Percentiles rank a stretch among this genome's conserved stretches.
These are phyloP conservation scores for Claviceps maximensis DNA, from an alignment of 2,329 filamentous ascomycete genomes.

Conservation along the genomic window DNA sequence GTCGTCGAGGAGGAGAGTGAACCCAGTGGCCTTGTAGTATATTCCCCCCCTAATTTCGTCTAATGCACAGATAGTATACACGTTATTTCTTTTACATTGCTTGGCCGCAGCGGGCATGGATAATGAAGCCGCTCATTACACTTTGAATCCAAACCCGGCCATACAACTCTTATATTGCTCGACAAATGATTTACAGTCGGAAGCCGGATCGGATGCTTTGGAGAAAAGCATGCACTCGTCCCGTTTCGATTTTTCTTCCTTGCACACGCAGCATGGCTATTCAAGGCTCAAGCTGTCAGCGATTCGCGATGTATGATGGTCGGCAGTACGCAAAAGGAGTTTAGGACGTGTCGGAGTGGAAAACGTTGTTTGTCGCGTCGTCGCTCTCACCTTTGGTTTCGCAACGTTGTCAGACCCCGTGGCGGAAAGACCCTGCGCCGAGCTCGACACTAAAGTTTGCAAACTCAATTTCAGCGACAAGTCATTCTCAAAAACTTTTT, in stretches of 20 bases:
- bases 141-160: constrained; percentile 81
- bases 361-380: neutral
- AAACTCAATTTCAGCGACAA: neutral
- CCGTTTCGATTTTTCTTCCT: constrained; percentile 78
- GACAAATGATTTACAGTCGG: constrained; percentile 72
- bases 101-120: neutral
- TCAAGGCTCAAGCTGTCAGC: neutral
- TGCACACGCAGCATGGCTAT: constrained; percentile 96
- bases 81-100: constrained; percentile 3
- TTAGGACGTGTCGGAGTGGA: too few relatives aligned
- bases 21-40: constrained; percentile 1
- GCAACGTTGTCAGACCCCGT: constrained; percentile 17
- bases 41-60: constrained; percentile 5
- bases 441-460: constrained; percentile 2
- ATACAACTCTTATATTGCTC: constrained; percentile 84
- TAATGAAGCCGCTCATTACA: constrained; percentile 31
- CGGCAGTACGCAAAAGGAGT: too few relatives aligned
- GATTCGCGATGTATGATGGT: neutral
- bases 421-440: constrained; percentile 14
- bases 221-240: constrained; percentile 99
- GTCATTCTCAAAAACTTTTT: neutral
- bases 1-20: constrained; percentile 1
- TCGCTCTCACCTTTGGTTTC: constrained; percentile 29
- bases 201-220: constrained; percentile 64
- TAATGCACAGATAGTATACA: constrained; percentile 13